A percentile compares a stretch with the other conserved stretches of the same genome.
Evolutionary conservation across 257 asterid species (phyloP).

Genomic region (Apocynum venetum): DNA sequence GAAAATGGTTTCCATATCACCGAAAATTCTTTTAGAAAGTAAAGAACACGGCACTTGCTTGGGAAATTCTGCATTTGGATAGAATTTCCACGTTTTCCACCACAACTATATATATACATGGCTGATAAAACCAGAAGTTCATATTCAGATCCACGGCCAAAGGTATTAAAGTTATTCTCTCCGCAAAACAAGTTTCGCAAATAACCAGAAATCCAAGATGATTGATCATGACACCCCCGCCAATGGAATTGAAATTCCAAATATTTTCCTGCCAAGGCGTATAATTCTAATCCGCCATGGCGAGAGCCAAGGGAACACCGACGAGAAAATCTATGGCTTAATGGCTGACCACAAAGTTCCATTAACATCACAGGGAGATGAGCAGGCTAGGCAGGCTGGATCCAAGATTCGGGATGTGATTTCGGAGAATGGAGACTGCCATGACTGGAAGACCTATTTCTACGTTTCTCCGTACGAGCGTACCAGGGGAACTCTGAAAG

Average conservation of each 20-base stretch:
- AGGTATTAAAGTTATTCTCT: too few species aligned
- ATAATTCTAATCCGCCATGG: constrained; percentile 38
- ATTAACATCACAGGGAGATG: constrained; percentile 18
- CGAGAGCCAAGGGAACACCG: constrained; percentile 25
- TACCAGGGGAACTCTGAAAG: constrained; percentile 16
- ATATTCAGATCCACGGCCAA: too few species aligned
- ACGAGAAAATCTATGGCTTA: constrained; percentile 4
- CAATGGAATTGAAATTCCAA: neutral
- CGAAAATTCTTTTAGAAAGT: too few species aligned
- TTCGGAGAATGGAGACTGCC: constrained; percentile 12
- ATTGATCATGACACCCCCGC: too few species aligned
- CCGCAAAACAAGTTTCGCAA: too few species aligned
- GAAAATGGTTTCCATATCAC: too few species aligned
- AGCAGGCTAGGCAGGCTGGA: constrained; percentile 28
- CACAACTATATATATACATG: too few species aligned
- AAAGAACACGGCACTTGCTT: too few species aligned
- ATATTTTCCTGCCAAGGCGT: constrained; percentile 22
- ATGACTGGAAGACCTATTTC: constrained; percentile 27
- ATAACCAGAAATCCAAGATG: too few species aligned
- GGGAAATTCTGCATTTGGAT: too few species aligned
- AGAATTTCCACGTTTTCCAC: too few species aligned
- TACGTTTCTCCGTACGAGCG: constrained; percentile 44
- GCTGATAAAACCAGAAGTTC: too few species aligned
- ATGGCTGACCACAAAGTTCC: constrained; percentile 27
- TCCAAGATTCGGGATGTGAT: constrained; percentile 3